Evolutionary conservation across 306 rosid genomes (phyloP), one percentile per base, ranked within the genome.

Genomic region (Medicago arabica): DNA sequence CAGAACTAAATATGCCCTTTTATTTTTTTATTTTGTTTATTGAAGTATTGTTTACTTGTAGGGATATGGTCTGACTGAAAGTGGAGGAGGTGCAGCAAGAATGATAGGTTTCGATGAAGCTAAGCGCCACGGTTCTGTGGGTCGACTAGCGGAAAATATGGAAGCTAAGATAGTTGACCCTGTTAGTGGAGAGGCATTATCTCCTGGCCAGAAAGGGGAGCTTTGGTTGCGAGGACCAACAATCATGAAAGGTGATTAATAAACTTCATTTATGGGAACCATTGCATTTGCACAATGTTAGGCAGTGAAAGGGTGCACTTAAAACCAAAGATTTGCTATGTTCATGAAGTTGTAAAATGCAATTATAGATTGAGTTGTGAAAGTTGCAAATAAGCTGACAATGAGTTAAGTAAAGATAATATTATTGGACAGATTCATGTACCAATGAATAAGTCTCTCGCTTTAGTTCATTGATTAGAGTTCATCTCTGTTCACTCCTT

Each of bases 1-100:
- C 34, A 21, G 65, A 59, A 59, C 14, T 12, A 59, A 25, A 59
- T 59, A 25, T 59, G 17, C 12, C 28, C 19, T 53, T 7, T 57
- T 58, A 47, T 41, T 64, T 18, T 7, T 36, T 44, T 25, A 17
- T 53, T 28, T 43, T n/a, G n/a, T 57, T 14, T 31, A 18, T 60
- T 44, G 11, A 61, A 31, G 44, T 15, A 23, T 15, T 64, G 38
- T 63, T 65, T 25, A 69, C n/a, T 39, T 2, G 1, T 63, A 95
- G 98, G 98, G 98, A 41, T 95, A 95, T 84, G 98, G 97, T 53
- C 75, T 95, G 83, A 95, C 97, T 39, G 97, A 95, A 74, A 86
- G 84, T 60, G 68, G 82, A 61, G 97, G 88, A 54, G 88, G 75
- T 12, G 98, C 76, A 25, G 28, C 93, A 8, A 85, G 90, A 69